Base-by-base conservation (phyloP, 352 stramenopile genomes). In the Globisporangium yorkense region DNA sequence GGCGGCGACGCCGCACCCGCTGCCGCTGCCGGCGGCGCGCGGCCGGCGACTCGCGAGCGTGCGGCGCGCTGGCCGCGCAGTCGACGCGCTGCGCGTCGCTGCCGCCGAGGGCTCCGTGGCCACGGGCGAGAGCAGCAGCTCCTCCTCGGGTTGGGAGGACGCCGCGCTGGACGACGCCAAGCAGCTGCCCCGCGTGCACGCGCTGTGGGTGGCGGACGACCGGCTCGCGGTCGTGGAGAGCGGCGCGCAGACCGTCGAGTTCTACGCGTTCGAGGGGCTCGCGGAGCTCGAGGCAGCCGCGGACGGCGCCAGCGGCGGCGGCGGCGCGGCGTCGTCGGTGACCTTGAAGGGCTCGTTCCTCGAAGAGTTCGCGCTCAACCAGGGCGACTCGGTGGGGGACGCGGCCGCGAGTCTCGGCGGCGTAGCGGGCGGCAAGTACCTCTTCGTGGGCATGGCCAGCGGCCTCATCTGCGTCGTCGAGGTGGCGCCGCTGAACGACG, bases 361-460 rank as follows among this genome's bases (percentile, higher is more conserved):
- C n/a, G 68, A 79, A 39, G 68, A 81, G 48, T 88, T 81, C 41
- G 65, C 67, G 5, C 44, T 92, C n/a, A 89, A 86, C 47, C 75
- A 88, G 46, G 80, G 73, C 50, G 70, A 61, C 12, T 35, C 56
- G 37, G 63, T 64, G 16, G 65, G 72, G 13, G 80, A 92, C 55
- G 69, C 75, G 2, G 80, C 76, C 1, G 67, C 64, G 21, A 69
- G 59, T 5, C 75, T 88, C 62, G 76, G 56, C 31, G 77, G 60
- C 10, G 67, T 90, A 9, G 29, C 66, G 1, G 80, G 82, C 40
- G 73, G 77, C 37, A 80, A 70, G 51, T 84, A 74, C 47, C 46
- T 92, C 20, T 89, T 92, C 16, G 71, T 92, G 24, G 82, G 82
- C 27, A 89, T 89, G 80, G 61, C 76, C 27, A 90, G 74, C 65